Base-by-base conservation (phyloP, 768 basidiomycete species). In the Macrolepiota fuliginosa region DNA sequence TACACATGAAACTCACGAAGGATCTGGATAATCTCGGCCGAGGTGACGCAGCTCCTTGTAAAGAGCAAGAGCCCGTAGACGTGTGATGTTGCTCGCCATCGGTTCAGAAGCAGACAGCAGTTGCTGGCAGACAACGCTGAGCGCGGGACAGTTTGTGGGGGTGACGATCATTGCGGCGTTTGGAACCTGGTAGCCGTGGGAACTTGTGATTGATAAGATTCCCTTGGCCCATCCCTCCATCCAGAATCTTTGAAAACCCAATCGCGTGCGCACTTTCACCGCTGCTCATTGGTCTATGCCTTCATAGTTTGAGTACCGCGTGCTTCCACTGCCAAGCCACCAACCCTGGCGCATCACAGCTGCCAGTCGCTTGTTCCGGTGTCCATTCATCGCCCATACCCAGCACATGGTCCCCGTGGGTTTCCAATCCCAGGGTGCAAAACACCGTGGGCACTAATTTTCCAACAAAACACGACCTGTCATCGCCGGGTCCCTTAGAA, bases 1-100 rank as follows among this genome's bases (percentile, higher is more conserved):
- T 61, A 46, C 55, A 35, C 49, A 54, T 62, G 60, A 60, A 61
- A 81, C 86, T 72, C 68, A 93, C 92, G 83, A 82, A 50, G 90
- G 86, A 69, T 94, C 92, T 37, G 89, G 89, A 65, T 93, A 92
- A 51, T 94, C 91, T 62, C 88, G 81, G 3, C 92, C 91, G 0
- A 94, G 82, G 59, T 90, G 80, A 65, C 89, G 86, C 7, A 94
- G 81, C 69, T 93, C 90, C 69, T 93, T 94, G 78, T 94, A 94
- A 32, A 94, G 75, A 0, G 85, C 80, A 6, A 92, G 74, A 1
- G 85, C 90, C 37, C 90, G 83, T 46, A 85, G 72, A 25, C 91
- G 84, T 47, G 83, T 81, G 19, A 78, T 72, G 61, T 74, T 80
- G 67, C 72, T 74, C 64, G 81, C 77, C 85, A 87, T 86, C 11